A percentile compares a stretch with the other conserved stretches of the same genome.
phyloP scores from a whole-genome alignment of 768 basidiomycete genomes.

The Cytidiella melzeri region DNA sequence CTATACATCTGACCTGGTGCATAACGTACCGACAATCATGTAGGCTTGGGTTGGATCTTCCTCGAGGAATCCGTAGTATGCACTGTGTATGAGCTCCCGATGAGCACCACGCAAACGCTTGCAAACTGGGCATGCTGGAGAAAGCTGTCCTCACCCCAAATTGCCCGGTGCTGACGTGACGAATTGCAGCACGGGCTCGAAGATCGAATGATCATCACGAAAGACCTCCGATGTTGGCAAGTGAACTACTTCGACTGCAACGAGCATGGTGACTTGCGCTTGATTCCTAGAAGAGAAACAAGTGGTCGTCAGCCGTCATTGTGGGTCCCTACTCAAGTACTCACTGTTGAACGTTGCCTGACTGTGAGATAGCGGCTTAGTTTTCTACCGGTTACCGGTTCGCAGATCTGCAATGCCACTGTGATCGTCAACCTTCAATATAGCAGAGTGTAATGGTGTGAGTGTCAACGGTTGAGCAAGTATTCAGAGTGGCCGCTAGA shows the following conservation, averaged over 20 bases:
- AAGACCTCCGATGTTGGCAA: not conserved
- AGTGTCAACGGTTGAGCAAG: too few relatives aligned
- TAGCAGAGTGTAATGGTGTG: too few relatives aligned
- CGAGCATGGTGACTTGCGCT: not conserved
- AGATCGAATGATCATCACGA: not conserved
- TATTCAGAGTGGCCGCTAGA: too few relatives aligned
- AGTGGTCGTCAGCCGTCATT: too few relatives aligned
- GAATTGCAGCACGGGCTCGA: not conserved
- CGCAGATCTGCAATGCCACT: too few relatives aligned
- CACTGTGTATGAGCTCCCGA: not conserved
- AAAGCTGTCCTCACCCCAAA: not conserved
- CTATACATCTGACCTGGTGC: not conserved
- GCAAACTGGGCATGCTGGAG: not conserved
- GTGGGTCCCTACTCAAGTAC: too few relatives aligned
- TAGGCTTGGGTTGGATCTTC: slow-evolving; percentile 2
- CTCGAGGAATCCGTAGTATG: slow-evolving; percentile 1
- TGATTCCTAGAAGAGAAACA: too few relatives aligned
- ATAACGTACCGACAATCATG: slow-evolving; percentile 3
- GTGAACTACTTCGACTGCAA: not conserved
- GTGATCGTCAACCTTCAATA: too few relatives aligned
- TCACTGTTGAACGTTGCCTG: too few relatives aligned
- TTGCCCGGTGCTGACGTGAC: not conserved
- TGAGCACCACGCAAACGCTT: not conserved
- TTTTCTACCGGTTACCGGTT: too few relatives aligned
- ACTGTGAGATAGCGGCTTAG: too few relatives aligned